A percentile compares a stretch with the other conserved stretches of the same genome.
phyloP scores from a whole-genome alignment of 208 protist genomes.

The Phytomonas sp. region DNA sequence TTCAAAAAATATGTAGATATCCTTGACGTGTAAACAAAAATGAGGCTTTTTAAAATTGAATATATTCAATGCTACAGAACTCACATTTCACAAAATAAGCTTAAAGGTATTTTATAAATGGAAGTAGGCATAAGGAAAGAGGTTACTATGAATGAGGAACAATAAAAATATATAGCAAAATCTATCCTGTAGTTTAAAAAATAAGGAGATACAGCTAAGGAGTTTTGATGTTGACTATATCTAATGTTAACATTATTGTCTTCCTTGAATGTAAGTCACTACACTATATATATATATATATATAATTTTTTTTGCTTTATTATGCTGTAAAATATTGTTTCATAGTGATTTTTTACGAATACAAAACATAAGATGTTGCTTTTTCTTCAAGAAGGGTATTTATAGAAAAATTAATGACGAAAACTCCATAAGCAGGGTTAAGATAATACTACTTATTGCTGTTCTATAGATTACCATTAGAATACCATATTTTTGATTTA shows the following conservation, averaged over 20 bases:
- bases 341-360: background rate
- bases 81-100: background rate
- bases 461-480: background rate
- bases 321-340: background rate
- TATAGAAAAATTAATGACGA: background rate
- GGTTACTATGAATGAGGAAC: background rate
- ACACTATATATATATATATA: background rate
- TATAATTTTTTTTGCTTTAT: background rate
- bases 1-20: slow-evolving; percentile 1
- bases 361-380: slow-evolving; percentile 1
- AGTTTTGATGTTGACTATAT: background rate
- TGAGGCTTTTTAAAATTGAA: background rate
- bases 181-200: background rate
- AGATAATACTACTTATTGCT: background rate
- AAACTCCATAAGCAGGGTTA: background rate
- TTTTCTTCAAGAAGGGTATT: background rate
- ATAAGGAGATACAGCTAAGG: background rate
- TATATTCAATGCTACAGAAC: background rate
- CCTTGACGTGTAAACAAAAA: background rate
- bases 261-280: background rate
- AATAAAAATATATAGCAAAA: slow-evolving; percentile 7
- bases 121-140: background rate
- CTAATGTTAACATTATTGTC: background rate
- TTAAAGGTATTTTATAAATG: background rate
- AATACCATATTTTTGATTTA: background rate